phyloP scores from a whole-genome alignment of 441 rosid genomes.

The Adansonia madagascariensis region DNA sequence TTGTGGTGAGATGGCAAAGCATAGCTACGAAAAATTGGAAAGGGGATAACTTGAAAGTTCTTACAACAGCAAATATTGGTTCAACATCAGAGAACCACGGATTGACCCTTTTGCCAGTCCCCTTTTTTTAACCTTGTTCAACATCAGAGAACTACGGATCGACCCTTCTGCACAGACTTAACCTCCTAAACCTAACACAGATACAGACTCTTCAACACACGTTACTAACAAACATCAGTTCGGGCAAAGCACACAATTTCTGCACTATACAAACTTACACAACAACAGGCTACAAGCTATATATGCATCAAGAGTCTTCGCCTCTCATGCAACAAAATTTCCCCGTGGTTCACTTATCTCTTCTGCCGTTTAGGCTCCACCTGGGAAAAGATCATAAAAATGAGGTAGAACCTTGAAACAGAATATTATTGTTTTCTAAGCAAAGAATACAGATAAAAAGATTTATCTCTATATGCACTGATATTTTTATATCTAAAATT shows the following conservation, averaged over 20 bases:
- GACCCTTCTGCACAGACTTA: conserved; percentile 30
- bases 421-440: not conserved
- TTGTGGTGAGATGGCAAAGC: conserved; percentile 2
- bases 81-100: conserved; percentile 26
- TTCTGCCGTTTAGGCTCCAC: conserved; percentile 58
- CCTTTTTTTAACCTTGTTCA: conserved; percentile 10
- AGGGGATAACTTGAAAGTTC: not conserved
- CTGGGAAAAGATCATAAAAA: conserved; percentile 37
- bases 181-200: conserved; percentile 37
- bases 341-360: conserved; percentile 40
- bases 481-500: conserved; percentile 1
- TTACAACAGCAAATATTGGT: conserved; percentile 20
- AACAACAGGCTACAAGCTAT: conserved; percentile 45
- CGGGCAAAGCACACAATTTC: conserved; percentile 38
- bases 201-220: conserved; percentile 28
- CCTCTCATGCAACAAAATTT: conserved; percentile 33
- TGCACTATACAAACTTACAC: conserved; percentile 46
- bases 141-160: conserved; percentile 10
- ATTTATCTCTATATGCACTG: not conserved
- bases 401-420: not conserved
- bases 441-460: not conserved
- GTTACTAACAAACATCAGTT: conserved; percentile 39
- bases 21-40: not conserved
- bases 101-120: conserved; percentile 23
- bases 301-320: conserved; percentile 32